phyloP scores from a whole-genome alignment of 2,329 filamentous ascomycete genomes.

The Truncatella angustata region DNA sequence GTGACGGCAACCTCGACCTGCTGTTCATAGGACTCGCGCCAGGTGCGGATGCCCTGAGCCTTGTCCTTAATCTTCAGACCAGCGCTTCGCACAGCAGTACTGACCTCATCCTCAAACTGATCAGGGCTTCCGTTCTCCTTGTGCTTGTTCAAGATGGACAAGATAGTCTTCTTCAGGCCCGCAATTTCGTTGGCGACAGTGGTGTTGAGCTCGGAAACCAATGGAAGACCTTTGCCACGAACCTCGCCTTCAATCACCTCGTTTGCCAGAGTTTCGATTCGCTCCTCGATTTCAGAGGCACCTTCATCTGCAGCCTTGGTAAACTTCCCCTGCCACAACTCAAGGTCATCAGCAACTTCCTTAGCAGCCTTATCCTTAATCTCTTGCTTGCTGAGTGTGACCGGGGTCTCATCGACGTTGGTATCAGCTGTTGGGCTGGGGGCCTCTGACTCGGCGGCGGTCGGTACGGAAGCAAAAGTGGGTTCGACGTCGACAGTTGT shows the following conservation, averaged over 20 bases:
- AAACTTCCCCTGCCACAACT: conserved; percentile 86
- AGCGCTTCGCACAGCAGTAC: conserved; percentile 58
- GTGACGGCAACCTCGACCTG: conserved; percentile 68
- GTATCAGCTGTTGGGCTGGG: conserved; percentile 16
- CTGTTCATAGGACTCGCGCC: conserved; percentile 70
- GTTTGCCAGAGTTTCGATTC: conserved; percentile 57
- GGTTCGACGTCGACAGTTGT: conserved; percentile 21
- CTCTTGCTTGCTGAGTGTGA: conserved; percentile 47
- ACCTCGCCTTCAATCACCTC: conserved; percentile 62
- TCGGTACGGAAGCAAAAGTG: conserved; percentile 13
- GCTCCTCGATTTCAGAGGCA: conserved; percentile 67
- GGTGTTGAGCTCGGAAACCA: conserved; percentile 68
- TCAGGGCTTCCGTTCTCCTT: conserved; percentile 43
- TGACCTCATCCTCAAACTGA: conserved; percentile 41
- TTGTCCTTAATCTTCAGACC: conserved; percentile 73
- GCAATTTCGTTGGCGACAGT: conserved; percentile 63
- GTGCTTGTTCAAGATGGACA: conserved; percentile 59
- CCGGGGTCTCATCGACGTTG: conserved; percentile 23
- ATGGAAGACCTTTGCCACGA: conserved; percentile 61
- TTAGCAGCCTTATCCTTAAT: conserved; percentile 58
- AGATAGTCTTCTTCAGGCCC: conserved; percentile 66
- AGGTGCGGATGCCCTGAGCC: conserved; percentile 73
- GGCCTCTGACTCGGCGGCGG: conserved; percentile 20
- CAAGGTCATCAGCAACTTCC: conserved; percentile 74
- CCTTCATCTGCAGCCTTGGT: conserved; percentile 82